These are phyloP conservation scores for Powellomyces hirtus DNA, from an alignment of 192 early-diverging fungal genomes.

Conservation along the genomic window DNA sequence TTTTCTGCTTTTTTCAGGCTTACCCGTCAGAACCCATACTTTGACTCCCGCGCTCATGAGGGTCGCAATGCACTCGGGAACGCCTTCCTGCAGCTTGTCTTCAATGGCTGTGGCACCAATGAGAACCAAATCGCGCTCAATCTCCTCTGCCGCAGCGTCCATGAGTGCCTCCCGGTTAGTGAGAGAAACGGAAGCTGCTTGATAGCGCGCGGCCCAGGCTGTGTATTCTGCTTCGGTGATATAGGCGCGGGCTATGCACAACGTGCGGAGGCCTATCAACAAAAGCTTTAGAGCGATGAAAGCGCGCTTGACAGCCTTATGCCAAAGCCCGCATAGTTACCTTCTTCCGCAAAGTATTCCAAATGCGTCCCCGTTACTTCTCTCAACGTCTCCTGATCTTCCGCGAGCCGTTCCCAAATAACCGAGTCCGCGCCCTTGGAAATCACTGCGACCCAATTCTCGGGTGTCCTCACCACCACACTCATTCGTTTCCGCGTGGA, in stretches of 20 bases:
- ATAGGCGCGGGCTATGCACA: conserved; percentile 77
- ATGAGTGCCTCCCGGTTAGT: conserved; percentile 79
- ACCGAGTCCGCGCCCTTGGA: conserved; percentile 96
- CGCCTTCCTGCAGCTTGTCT: conserved; percentile 96
- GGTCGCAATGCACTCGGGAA: conserved; percentile 87
- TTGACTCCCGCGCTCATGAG: conserved; percentile 86
- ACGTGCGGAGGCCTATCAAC: conserved; percentile 67
- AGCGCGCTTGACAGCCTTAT: too few species aligned
- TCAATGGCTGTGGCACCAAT: conserved; percentile 98
- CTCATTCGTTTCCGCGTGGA: conserved; percentile 96
- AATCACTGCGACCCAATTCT: conserved; percentile 64
- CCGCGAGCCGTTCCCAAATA: conserved; percentile 78
- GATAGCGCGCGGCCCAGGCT: conserved; percentile 68
- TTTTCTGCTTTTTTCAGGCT: background rate
- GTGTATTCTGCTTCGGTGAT: conserved; percentile 70
- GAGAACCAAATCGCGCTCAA: conserved; percentile 77
- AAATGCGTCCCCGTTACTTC: conserved; percentile 73
- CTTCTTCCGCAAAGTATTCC: conserved; percentile 78
- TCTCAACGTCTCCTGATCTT: conserved; percentile 66
- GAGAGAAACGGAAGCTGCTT: conserved; percentile 69
- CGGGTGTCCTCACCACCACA: conserved; percentile 74
- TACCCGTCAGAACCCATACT: conserved; percentile 93
- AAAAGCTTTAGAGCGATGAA: too few species aligned
- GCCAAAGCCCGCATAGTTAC: too few species aligned
- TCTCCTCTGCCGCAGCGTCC: conserved; percentile 72